Conservation (phyloP, 2,329 filamentous ascomycete genomes). For the Akanthomyces muscarius region DNA sequence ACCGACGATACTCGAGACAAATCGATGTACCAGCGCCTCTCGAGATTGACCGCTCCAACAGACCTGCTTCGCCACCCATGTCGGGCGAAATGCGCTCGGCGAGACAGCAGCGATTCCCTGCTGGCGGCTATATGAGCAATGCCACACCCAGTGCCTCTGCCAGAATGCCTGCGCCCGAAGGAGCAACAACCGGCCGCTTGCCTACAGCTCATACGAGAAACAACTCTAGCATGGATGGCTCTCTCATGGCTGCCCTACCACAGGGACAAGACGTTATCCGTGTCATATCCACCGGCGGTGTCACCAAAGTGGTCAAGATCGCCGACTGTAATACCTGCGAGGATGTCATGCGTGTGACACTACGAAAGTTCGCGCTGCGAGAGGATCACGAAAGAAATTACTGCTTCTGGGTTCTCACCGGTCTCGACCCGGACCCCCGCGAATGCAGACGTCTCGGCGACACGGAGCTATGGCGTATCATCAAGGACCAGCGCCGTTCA, state of each 20-base stretch:
- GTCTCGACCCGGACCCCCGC: slow-evolving; percentile 74
- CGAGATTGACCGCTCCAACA: slow-evolving; percentile 30
- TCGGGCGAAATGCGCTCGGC: slow-evolving; percentile 53
- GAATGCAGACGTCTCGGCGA: slow-evolving; percentile 82
- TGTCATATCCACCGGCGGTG: slow-evolving; percentile 86
- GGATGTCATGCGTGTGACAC: slow-evolving; percentile 84
- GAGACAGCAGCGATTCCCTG: slow-evolving; percentile 54
- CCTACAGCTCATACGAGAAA: slow-evolving; percentile 66
- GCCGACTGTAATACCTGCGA: slow-evolving; percentile 87
- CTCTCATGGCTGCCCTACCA: slow-evolving; percentile 80
- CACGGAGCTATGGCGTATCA: slow-evolving; percentile 83
- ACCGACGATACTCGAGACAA: slow-evolving; percentile 63
- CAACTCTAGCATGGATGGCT: slow-evolving; percentile 78
- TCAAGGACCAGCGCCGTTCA: slow-evolving; percentile 77
- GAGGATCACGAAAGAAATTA: slow-evolving; percentile 93
- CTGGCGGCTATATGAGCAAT: slow-evolving; percentile 45
- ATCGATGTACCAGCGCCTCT: slow-evolving; percentile 46
- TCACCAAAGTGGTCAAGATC: slow-evolving; percentile 91
- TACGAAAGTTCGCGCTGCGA: slow-evolving; percentile 82
- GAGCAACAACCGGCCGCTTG: slow-evolving; percentile 53
- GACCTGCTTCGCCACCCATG: slow-evolving; percentile 22
- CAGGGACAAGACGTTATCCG: slow-evolving; percentile 84
- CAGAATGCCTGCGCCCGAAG: slow-evolving; percentile 56
- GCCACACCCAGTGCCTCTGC: slow-evolving; percentile 49
- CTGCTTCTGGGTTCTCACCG: slow-evolving; percentile 91